Base-by-base conservation (phyloP, 2,329 filamentous ascomycete species). In the Coniochaeta sp. region DNA sequence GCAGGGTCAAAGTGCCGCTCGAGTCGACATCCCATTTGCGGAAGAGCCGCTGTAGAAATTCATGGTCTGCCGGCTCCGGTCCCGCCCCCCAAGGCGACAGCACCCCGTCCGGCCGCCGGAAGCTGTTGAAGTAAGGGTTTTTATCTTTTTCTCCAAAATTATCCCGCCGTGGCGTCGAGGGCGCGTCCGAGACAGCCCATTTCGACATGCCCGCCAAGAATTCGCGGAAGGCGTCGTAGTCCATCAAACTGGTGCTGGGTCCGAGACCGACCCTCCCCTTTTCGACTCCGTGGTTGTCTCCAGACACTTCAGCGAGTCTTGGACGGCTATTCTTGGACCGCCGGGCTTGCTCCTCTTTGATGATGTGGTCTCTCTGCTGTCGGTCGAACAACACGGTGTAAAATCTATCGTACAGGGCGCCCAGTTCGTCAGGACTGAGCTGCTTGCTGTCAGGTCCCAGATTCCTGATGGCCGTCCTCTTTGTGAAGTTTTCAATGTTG, bases 401-500 rank as follows among this genome's bases (percentile, higher is more conserved):
- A 74, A 98, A 99, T 47, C 91, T 86, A 73, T 99, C 95, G 69
- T 99, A 99, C 24, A 98, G 78, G 44, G 91, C 89, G 33, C 91
- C 90, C 4, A 99, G 82, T 70, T 99, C 95, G 57, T 93, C 91
- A 7, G 88, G 79, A 68, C 85, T 91, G 36, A 99, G 79, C 59
- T 93, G 85, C 76, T 98, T 99, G 79, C 93, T 97, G 67, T 99
- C 95, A 0, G 93, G 92, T 0, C 95, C 95, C 28, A 99, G 83
- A 68, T 99, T 99, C 38, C 95, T 85, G 63, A 99, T 96, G 1
- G 93, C 96, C 2, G 95, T 99, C 65, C 95, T 86, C 77, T 98
- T 99, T 58, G 95, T 92, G 70, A 99, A 99, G 67, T 86, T 96
- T 76, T 98, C 95, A 69, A 99, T 98, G 65, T 93, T 97, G 72